These are phyloP conservation scores for Salicornia ramosissima DNA, from an alignment of 148 eudicot species.

Conservation along the genomic window DNA sequence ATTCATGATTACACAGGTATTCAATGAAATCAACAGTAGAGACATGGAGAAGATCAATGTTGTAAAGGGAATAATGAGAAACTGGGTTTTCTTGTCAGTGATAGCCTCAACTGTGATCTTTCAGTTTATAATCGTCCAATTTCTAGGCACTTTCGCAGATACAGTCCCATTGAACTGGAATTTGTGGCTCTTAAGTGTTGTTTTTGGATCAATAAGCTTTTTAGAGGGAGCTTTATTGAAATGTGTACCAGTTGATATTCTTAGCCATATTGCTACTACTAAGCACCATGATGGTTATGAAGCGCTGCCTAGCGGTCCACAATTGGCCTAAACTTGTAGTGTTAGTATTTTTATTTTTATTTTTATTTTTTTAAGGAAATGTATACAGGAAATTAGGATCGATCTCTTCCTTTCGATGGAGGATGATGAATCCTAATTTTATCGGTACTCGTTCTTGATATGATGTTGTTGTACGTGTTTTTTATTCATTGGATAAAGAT, in stretches of 20 bases:
- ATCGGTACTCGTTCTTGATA: no score
- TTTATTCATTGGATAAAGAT: no score
- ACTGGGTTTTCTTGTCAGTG: constrained; percentile 59
- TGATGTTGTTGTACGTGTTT: no score
- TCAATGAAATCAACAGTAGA: constrained; percentile 82
- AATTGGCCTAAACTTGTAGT: constrained; percentile 39
- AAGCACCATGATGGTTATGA: constrained; percentile 67
- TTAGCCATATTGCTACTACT: neutral
- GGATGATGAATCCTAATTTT: no score
- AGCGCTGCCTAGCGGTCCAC: constrained; percentile 68
- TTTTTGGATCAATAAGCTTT: constrained; percentile 4
- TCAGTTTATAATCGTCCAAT: constrained; percentile 59
- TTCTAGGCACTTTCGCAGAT: constrained; percentile 60
- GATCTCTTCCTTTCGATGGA: no score
- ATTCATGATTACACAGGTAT: no score
- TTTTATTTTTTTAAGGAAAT: no score
- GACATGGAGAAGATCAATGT: constrained; percentile 84
- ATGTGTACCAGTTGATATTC: constrained; percentile 40
- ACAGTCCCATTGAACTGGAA: constrained; percentile 57
- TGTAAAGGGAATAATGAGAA: constrained; percentile 49
- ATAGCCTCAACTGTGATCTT: constrained; percentile 47
- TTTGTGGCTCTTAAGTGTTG: constrained; percentile 50
- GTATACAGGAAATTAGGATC: no score
- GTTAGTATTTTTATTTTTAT: neutral
- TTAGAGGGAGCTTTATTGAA: neutral